These are phyloP conservation scores for Cicer yamashitae DNA, from an alignment of 306 rosid genomes.

Conservation along the genomic window DNA sequence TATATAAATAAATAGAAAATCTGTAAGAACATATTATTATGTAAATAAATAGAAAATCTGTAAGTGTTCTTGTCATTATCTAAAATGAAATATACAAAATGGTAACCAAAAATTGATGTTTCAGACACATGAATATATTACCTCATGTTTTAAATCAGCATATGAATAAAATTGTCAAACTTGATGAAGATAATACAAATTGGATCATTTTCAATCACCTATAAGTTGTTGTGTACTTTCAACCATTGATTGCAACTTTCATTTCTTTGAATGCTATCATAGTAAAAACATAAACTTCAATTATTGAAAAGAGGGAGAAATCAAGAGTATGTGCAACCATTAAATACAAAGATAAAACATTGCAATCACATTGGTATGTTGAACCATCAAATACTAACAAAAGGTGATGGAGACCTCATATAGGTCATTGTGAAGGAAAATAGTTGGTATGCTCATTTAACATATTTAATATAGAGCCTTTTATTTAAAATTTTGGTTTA, in stretches of 20 bases:
- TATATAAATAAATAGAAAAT: too few relatives aligned
- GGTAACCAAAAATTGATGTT: too few relatives aligned
- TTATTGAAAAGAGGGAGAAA: slow-evolving; percentile 2
- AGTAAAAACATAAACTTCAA: neutral
- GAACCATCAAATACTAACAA: slow-evolving; percentile 46
- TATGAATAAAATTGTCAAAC: slow-evolving; percentile 10
- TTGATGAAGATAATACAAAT: slow-evolving; percentile 1
- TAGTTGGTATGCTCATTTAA: slow-evolving; percentile 33
- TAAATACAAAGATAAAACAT: slow-evolving; percentile 35
- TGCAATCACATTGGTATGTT: slow-evolving; percentile 34
- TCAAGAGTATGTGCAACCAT: too few relatives aligned
- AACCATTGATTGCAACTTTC: slow-evolving; percentile 9
- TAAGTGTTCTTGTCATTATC: too few relatives aligned
- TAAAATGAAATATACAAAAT: too few relatives aligned
- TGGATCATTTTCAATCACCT: slow-evolving; percentile 6
- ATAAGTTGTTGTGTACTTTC: slow-evolving; percentile 22
- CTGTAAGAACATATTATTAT: too few relatives aligned
- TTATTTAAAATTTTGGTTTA: too few relatives aligned
- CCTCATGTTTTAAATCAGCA: slow-evolving; percentile 35
- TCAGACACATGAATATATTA: slow-evolving; percentile 29
- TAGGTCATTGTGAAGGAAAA: neutral
- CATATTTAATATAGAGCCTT: too few relatives aligned
- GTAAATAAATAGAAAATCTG: too few relatives aligned
- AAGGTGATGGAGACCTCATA: slow-evolving; percentile 44
- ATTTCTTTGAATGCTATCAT: slow-evolving; percentile 22